phyloP scores from a whole-genome alignment of 345 rosid genomes.

The Eucalyptus leucophloia region DNA sequence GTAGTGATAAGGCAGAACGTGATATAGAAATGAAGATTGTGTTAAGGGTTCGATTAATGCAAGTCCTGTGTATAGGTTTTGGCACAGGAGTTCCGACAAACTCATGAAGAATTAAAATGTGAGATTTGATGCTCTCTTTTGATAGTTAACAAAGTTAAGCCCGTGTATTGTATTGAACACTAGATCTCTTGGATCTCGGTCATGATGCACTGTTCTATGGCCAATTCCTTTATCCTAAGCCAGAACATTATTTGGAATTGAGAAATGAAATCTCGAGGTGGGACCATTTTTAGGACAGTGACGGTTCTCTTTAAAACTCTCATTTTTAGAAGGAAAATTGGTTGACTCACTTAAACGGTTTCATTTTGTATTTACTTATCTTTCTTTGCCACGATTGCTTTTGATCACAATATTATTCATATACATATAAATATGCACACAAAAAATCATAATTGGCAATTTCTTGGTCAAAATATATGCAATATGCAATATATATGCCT shows the following conservation, averaged over 20 bases:
- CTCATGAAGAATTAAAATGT: background rate
- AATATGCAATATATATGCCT: accelerated
- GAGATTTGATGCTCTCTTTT: background rate
- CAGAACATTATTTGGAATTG: too few relatives aligned
- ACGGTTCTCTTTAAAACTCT: accelerated
- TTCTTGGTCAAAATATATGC: background rate
- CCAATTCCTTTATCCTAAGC: too few relatives aligned
- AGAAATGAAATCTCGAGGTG: accelerated
- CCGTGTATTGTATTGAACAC: background rate
- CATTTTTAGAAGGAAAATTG: background rate
- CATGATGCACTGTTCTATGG: background rate
- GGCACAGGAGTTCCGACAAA: background rate
- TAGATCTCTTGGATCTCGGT: background rate
- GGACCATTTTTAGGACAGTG: accelerated
- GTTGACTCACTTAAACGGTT: background rate
- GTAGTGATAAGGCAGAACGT: background rate
- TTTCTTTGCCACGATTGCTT: background rate
- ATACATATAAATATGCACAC: too few relatives aligned
- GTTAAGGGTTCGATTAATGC: background rate
- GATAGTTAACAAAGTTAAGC: accelerated
- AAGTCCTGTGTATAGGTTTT: background rate
- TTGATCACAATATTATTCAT: background rate
- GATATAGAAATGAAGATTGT: background rate
- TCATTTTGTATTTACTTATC: too few relatives aligned
- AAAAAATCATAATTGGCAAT: background rate